Conservation (phyloP, 768 basidiomycete genomes). For the Leccinellum albellum region DNA sequence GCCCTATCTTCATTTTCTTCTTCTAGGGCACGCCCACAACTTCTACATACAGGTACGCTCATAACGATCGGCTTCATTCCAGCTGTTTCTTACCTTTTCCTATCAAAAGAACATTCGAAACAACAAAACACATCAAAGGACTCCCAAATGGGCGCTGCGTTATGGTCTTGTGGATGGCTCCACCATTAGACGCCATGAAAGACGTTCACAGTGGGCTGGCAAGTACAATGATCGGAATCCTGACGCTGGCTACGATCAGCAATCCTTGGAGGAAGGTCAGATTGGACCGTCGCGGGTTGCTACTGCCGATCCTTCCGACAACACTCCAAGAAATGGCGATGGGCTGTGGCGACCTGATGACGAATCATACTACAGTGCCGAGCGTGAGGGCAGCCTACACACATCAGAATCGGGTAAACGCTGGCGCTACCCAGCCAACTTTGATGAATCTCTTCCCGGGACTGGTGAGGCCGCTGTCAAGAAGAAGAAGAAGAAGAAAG, state of each 20-base stretch:
- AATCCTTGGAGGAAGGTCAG: conserved; percentile 79
- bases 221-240: conserved; percentile 82
- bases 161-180: conserved; percentile 85
- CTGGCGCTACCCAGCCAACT: conserved; percentile 87
- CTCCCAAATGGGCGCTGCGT: conserved; percentile 93
- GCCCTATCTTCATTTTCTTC: conserved; percentile 5
- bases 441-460: conserved; percentile 52
- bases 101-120: conserved; percentile 79
- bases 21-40: conserved; percentile 81
- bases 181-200: conserved; percentile 72
- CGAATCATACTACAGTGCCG: conserved; percentile 64
- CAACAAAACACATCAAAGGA: conserved; percentile 87
- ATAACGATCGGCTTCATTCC: neutral
- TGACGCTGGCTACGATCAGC: conserved; percentile 64
- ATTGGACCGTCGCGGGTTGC: conserved; percentile 25
- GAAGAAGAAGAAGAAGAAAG: conserved; percentile 73
- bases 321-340: conserved; percentile 31
- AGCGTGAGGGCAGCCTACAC: conserved; percentile 36
- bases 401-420: conserved; percentile 40
- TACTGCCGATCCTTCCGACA: conserved; percentile 11
- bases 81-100: conserved; percentile 6
- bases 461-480: conserved; percentile 40
- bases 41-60: conserved; percentile 78
- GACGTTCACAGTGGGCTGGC: conserved; percentile 81
- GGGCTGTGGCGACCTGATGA: conserved; percentile 74